These are phyloP conservation scores for Pseudozyma thailandica DNA, from an alignment of 1,284 basidiomycete species.

Conservation along the genomic window DNA sequence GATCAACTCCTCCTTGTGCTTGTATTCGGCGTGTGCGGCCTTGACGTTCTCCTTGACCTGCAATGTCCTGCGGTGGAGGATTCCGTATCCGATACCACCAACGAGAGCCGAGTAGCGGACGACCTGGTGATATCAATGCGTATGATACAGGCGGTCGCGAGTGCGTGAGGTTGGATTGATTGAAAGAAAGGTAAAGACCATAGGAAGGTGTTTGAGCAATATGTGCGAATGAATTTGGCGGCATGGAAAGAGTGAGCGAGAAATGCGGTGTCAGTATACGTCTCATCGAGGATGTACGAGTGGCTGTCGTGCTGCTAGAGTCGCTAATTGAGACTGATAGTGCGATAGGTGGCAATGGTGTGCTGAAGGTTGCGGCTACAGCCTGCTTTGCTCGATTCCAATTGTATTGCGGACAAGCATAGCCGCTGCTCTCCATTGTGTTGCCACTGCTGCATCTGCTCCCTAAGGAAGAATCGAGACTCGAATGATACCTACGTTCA, in stretches of 20 bases:
- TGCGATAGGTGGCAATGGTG: neutral
- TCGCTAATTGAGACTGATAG: neutral
- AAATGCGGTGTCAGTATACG: neutral
- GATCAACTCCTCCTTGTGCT: slow-evolving; percentile 73
- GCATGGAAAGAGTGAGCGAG: neutral
- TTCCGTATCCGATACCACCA: slow-evolving; percentile 89
- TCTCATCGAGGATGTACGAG: neutral
- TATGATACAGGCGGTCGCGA: neutral
- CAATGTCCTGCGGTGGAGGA: slow-evolving; percentile 88
- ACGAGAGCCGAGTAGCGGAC: slow-evolving; percentile 93
- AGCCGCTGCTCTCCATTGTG: too few species aligned
- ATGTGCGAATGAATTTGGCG: too few species aligned
- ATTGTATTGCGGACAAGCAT: neutral
- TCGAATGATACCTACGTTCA: slow-evolving; percentile 61
- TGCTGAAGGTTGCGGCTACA: neutral
- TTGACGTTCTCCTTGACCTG: slow-evolving; percentile 84
- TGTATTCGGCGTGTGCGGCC: slow-evolving; percentile 73
- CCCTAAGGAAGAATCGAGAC: too few species aligned
- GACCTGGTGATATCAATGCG: slow-evolving; percentile 74
- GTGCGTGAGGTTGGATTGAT: neutral
- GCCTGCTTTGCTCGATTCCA: neutral
- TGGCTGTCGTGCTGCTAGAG: neutral
- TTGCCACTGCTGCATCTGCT: neutral
- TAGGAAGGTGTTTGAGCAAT: too few species aligned
- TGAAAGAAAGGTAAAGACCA: too few species aligned